Evolutionary conservation across 2,329 filamentous ascomycete genomes (phyloP).

Genomic region (Talaromyces sp.): DNA sequence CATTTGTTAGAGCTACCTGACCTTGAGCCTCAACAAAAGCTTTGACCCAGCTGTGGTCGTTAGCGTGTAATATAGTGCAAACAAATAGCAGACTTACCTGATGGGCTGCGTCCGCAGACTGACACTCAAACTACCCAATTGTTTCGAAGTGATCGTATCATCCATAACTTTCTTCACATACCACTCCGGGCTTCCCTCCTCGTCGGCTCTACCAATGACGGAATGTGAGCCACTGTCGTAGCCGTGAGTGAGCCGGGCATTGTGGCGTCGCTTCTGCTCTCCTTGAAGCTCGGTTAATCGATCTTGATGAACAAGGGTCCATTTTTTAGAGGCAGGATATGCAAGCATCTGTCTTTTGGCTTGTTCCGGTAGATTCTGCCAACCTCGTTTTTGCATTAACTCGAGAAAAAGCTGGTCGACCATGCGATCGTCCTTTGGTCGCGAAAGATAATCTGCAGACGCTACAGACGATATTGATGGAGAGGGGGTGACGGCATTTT

Average conservation of each 20-base stretch:
- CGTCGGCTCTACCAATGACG: constrained; percentile 64
- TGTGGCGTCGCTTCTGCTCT: constrained; percentile 81
- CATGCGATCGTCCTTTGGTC: constrained; percentile 60
- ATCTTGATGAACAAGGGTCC: constrained; percentile 95
- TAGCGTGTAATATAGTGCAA: neutral
- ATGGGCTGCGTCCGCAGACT: constrained; percentile 95
- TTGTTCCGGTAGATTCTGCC: constrained; percentile 94
- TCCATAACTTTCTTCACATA: constrained; percentile 97
- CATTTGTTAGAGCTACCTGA: constrained; percentile 90
- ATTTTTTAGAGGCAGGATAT: constrained; percentile 92
- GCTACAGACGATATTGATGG: constrained; percentile 27
- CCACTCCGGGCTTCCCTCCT: constrained; percentile 96
- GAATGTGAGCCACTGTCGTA: constrained; percentile 64
- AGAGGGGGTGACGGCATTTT: constrained; percentile 24
- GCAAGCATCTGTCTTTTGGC: constrained; percentile 93
- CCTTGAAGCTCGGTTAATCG: constrained; percentile 89
- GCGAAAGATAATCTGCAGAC: constrained; percentile 41
- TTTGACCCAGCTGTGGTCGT: constrained; percentile 70
- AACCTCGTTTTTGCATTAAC: constrained; percentile 95
- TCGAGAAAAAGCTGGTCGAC: constrained; percentile 90
- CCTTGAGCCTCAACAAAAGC: constrained; percentile 96
- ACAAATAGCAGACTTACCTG: constrained; percentile 41
- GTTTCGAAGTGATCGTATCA: constrained; percentile 86
- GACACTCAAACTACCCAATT: constrained; percentile 88
- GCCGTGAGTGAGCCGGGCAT: constrained; percentile 67